These are phyloP conservation scores for Capsella rubella DNA, from an alignment of 441 rosid genomes.

Conservation along the genomic window DNA sequence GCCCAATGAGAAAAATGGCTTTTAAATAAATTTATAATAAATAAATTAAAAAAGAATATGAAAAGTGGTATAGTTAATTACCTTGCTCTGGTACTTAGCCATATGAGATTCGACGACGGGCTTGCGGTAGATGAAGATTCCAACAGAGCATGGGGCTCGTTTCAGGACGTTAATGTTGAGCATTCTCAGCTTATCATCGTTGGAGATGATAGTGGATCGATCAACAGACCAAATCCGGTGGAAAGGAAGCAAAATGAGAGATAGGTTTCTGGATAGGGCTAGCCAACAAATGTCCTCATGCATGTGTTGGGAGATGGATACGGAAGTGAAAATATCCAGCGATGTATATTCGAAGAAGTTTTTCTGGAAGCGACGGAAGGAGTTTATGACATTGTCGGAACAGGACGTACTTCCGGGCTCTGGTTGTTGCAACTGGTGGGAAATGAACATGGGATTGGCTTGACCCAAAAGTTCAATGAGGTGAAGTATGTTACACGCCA, in stretches of 20 bases:
- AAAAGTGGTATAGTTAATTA: neutral
- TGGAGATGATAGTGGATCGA: constrained; percentile 31
- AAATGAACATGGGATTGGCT: constrained; percentile 47
- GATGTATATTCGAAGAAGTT: constrained; percentile 12
- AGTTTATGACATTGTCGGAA: constrained; percentile 42
- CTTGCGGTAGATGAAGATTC: constrained; percentile 47
- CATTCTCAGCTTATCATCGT: constrained; percentile 33
- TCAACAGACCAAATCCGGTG: constrained; percentile 45
- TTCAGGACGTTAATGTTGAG: constrained; percentile 43
- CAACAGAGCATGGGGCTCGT: constrained; percentile 57
- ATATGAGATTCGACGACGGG: constrained; percentile 29
- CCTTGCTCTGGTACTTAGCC: constrained; percentile 27
- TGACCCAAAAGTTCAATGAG: constrained; percentile 52
- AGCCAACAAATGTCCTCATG: constrained; percentile 51
- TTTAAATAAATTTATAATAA: too few species aligned
- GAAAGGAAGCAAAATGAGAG: constrained; percentile 51
- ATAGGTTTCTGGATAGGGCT: constrained; percentile 41
- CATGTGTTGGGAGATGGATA: constrained; percentile 49
- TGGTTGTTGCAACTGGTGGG: constrained; percentile 44
- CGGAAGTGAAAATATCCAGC: constrained; percentile 44
- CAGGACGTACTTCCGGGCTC: constrained; percentile 9
- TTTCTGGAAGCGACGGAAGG: constrained; percentile 46
- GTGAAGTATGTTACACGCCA: constrained; percentile 49
- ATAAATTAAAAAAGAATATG: neutral
- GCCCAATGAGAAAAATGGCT: too few species aligned